Base-by-base conservation (phyloP, 2,329 filamentous ascomycete species). In the Mycogone perniciosa region DNA sequence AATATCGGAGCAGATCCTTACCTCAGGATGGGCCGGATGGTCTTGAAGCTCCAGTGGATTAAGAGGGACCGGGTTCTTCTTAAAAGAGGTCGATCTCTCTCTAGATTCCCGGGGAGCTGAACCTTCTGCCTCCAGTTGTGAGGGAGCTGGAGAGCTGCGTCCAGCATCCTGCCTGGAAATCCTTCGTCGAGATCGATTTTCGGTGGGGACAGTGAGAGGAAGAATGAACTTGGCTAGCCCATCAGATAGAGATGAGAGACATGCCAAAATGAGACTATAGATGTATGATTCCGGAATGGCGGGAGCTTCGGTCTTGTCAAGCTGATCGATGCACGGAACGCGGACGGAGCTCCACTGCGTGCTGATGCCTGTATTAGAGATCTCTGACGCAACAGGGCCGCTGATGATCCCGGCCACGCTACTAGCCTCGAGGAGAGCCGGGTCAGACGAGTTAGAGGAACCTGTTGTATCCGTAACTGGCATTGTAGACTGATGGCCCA, bases 141-240 rank as follows among this genome's bases (percentile, higher is more conserved):
- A 56, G 4, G 67, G 60, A 0, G 66, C 69, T 0, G 72, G 71
- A 0, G 76, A 77, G 31, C 74, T 71, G 7, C 71, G 68, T 0
- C 68, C 70, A 9, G 56, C 57, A 26, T 78, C 75, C 11, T 69
- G 66, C 61, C 76, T 74, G 31, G 70, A 62, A 40, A 59, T 69
- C 58, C 67, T 76, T 62, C 76, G 78, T 60, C 82, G 69, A 62
- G 70, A 71, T 64, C 82, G 68, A 57, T 68, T 67, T 20, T 95
- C 89, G n/a, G 73, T 74, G 5, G 89, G 86, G 1, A 96, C 88
- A 0, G 93, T 96, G 35, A 99, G 72, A 1, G 93, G 93, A 10
- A 99, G 76, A 43, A 97, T 86, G 58, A 96, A 95, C 64, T 92
- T 96, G 31, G 92, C 93, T 13, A 99, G 75, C 2, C 89, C 90